Evolutionary conservation across 306 rosid species (phyloP), one percentile per base, ranked within the genome.

Genomic region (Rosa persica): DNA sequence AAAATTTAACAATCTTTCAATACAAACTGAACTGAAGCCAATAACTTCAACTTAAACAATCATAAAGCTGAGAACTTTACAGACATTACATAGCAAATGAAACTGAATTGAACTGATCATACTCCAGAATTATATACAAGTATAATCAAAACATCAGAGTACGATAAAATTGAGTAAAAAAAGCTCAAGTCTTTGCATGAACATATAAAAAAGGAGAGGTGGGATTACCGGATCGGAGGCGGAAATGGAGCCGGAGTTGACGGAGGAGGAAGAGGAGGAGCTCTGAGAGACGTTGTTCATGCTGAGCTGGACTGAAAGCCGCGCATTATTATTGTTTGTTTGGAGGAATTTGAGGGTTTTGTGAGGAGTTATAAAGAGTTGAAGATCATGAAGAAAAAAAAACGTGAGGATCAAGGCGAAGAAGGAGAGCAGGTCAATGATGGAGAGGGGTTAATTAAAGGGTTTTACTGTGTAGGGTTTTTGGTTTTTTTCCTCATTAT

Each of bases 261-360:
- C 79, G 73, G 93, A 87, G 58, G 87, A 92, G n/a, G 86, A 76
- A 7, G 88, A 88, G 9, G 93, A 87, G 78, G 70, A 77, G 81
- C 92, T 72, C 49, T 77, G 92, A 66, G 97, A 88, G 71, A 86
- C 85, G 89, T 78, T 89, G 88, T 80, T 89, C 96, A 93, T 81
- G 76, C 70, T 58, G 75, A 77, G 75, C 48, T 58, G 78, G 75
- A 72, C n/a, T 19, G 44, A 82, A 51, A 73, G 22, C 69, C 82
- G 72, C 79, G 57, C 92, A 90, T 90, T n/a, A 55, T 55, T 55
- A 55, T 55, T 66, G 2, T 30, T 30, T 30, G 78, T 46, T n/a
- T 1, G 44, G 40, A 34, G 80, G 67, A 23, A 12, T 70, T 49
- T 30, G 60, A 22, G 74, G 17, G 39, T 38, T 54, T 66, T 7